Evolutionary conservation across 768 basidiomycete species (phyloP).

Genomic region (Lactarius psammicola): DNA sequence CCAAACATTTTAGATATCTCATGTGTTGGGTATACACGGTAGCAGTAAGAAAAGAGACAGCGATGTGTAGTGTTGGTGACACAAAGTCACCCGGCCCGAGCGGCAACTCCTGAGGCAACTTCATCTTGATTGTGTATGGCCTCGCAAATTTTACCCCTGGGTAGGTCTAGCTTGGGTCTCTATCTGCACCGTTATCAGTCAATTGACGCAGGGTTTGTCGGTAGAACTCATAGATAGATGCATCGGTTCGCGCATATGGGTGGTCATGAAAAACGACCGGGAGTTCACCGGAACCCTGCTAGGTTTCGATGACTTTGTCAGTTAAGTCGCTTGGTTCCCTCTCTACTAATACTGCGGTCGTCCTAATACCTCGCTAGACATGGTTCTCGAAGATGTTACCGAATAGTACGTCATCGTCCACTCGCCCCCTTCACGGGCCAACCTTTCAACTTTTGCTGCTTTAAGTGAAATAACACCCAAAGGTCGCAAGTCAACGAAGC

Average conservation of each 20-base stretch:
- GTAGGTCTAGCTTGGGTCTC: slow-evolving; percentile 40
- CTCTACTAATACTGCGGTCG: not conserved
- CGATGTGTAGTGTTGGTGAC: slow-evolving; percentile 26
- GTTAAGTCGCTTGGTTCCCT: slow-evolving; percentile 55
- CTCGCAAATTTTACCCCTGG: slow-evolving; percentile 91
- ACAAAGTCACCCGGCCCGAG: slow-evolving; percentile 12
- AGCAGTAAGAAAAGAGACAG: slow-evolving; percentile 14
- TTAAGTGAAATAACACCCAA: slow-evolving; percentile 81
- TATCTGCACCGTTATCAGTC: not conserved
- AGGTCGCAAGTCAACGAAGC: slow-evolving; percentile 74
- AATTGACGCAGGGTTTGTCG: slow-evolving; percentile 5
- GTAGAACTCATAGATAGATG: slow-evolving; percentile 95
- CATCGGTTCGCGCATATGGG: slow-evolving; percentile 96
- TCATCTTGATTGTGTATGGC: slow-evolving; percentile 54
- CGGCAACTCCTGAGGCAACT: not conserved
- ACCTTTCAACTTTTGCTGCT: not conserved
- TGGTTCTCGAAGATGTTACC: slow-evolving; percentile 94
- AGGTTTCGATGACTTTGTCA: slow-evolving; percentile 99
- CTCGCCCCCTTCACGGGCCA: not conserved
- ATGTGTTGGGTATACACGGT: slow-evolving; percentile 18
- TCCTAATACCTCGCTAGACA: slow-evolving; percentile 48
- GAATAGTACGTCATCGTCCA: slow-evolving; percentile 70
- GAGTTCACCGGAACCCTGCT: slow-evolving; percentile 95
- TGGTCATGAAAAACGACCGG: slow-evolving; percentile 96
- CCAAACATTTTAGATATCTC: slow-evolving; percentile 29